Conservation (phyloP, 2,329 filamentous ascomycete genomes). For the Paecilomyces sp. region DNA sequence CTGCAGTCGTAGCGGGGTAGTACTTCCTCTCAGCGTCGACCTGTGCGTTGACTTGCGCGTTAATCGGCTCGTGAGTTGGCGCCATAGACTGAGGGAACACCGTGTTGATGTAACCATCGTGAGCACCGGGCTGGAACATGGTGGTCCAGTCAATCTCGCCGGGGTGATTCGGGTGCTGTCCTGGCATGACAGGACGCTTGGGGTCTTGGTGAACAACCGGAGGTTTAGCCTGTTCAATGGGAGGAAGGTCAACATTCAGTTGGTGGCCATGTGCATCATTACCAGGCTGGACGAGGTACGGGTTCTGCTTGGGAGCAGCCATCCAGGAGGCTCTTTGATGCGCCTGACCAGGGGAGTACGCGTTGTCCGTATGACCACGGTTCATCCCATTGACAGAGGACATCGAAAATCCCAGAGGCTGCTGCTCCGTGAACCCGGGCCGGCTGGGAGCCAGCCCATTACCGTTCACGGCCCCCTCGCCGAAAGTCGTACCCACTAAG, state of each 20-base stretch:
- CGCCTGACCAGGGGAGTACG: conserved; percentile 26
- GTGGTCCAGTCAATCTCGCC: conserved; percentile 65
- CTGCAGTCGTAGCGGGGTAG: conserved; percentile 42
- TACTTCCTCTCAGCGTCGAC: conserved; percentile 48
- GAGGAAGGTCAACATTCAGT: conserved; percentile 37
- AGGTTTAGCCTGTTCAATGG: conserved; percentile 37
- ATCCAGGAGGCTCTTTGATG: conserved; percentile 35
- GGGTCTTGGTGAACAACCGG: conserved; percentile 30
- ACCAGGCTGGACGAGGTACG: conserved; percentile 36
- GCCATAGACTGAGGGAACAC: conserved; percentile 59
- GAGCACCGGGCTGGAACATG: conserved; percentile 69
- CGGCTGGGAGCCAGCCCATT: conserved; percentile 31
- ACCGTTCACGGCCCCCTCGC: conserved; percentile 36
- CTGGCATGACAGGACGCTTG: conserved; percentile 51
- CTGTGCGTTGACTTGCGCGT: conserved; percentile 60
- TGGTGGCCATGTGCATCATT: conserved; percentile 33
- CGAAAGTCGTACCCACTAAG: conserved; percentile 35
- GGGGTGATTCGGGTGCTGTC: conserved; percentile 51
- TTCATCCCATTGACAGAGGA: conserved; percentile 35
- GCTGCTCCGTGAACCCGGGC: conserved; percentile 34
- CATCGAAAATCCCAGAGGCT: conserved; percentile 36
- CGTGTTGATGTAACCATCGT: conserved; percentile 57
- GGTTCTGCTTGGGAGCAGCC: conserved; percentile 38
- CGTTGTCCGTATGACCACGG: conserved; percentile 31
- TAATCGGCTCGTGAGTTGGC: conserved; percentile 63